Base-by-base conservation (phyloP, 441 rosid genomes). In the Raphanus hybrid region DNA sequence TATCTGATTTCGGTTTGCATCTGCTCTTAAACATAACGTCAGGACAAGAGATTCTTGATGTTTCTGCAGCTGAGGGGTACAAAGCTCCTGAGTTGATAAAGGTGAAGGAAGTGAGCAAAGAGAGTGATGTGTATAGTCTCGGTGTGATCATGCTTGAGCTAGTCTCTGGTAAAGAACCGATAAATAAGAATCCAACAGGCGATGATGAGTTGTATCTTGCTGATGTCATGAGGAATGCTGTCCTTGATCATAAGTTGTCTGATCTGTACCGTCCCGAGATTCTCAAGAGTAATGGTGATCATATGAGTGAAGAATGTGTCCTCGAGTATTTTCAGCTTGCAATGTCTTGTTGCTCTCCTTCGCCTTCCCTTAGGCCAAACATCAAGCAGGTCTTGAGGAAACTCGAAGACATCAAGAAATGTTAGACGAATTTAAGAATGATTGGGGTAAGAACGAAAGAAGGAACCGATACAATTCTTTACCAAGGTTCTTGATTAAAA, bases 11-110 rank as follows among this genome's bases (percentile, higher is more conserved):
- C 14, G 90, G 97, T 20, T 69, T 91, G n/a, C 89, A 89, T 82
- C 70, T 90, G n/a, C 89, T 92, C 39, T 74, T 95, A 80, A 91
- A 91, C 74, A 84, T 80, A 5, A 50, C 89, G 0, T 79, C 92
- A 70, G 93, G 83, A 32, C 98, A 91, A 78, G 92, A 89, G 80
- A 86, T 91, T 89, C 93, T 92, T 1, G 98, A 95, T 67, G 83
- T 85, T 15, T 86, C 85, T 4, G 91, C 91, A 8, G 84, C 85
- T 14, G 86, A 88, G 83, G 99, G 99, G 7, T 92, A 92, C 77
- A 95, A 86, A 83, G 92, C 99, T 41, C 97, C 97, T 11, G 98
- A 95, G 85, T 87, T 95, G 15, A 87, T 90, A 77, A 92, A 95
- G 76, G 86, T 92, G 91, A 91, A 82, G 75, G 98, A 92, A 78